Evolutionary conservation across 140 eudicot species (phyloP), one percentile per base, ranked within the genome.

Genomic region (Cichorium intybus): DNA sequence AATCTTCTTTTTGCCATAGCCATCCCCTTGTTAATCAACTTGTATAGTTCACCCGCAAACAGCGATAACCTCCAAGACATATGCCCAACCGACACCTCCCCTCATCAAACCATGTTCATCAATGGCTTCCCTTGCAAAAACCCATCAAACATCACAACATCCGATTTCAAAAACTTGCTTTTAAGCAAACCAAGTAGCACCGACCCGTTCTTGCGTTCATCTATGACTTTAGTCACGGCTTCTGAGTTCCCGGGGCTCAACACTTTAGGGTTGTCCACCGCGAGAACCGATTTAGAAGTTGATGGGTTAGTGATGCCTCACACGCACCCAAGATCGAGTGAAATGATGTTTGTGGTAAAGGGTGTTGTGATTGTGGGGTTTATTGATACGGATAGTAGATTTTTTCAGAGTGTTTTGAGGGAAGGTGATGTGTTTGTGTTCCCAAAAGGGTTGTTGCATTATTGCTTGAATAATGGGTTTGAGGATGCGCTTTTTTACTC

Each of bases 401-500:
- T 82, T 21, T 89, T 89, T 21, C 88, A 85, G 53, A 81, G 70
- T 33, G 68, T 66, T 62, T 50, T 85, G 45, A 66, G 51, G 54
- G 75, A 80, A 76, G 96, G 96, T 1, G 90, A 85, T 6, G 96
- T 85, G 65, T 89, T 85, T 69, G 77, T 88, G 45, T 73, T 87
- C 55, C 96, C 96, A 0, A 82, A 78, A 72, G 90, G 90, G 7
- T 77, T 89, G 67, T 74, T 89, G 78, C 96, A 89, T 74, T 89
- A 66, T 57, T 75, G 78, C 35, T 54, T 82, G 41, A 89, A 85
- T 52, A 56, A 46, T 10, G 95, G 96, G 7, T 85, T 77, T 48
- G 95, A 76, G 55, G 33, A 11, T 2, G 96, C 90, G 7, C 77
- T 86, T 18, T 29, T 83, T 69, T 77, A 75, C 46, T 73, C 96